A percentile compares a stretch with the other conserved stretches of the same genome.
These are phyloP conservation scores for Echinochloa phyllopogon DNA, from an alignment of 176 grass and related monocot species.

Conservation along the genomic window DNA sequence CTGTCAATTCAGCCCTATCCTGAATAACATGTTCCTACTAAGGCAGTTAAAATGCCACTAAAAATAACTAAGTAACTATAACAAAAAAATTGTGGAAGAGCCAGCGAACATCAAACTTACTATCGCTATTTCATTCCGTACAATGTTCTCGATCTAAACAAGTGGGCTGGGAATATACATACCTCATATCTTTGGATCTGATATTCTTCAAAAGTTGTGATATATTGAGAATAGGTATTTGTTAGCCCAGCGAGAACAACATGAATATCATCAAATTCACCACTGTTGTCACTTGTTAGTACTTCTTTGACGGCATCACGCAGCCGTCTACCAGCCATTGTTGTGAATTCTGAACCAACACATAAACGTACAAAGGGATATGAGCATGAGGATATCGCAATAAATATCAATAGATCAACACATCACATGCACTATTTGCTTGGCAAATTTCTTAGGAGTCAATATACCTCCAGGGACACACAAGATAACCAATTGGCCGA, in stretches of 20 bases:
- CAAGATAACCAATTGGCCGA: constrained; percentile 88
- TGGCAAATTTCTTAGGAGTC: constrained; percentile 22
- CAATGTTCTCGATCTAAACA: constrained; percentile 16
- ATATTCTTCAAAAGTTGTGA: constrained; percentile 95
- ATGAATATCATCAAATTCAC: constrained; percentile 78
- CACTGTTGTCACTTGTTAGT: constrained; percentile 55
- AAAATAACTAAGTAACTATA: neutral
- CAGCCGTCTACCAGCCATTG: constrained; percentile 91
- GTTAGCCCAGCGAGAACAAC: constrained; percentile 90
- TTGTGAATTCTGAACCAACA: constrained; percentile 85
- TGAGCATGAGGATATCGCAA: constrained; percentile 11
- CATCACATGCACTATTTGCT: constrained; percentile 18
- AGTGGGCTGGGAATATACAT: constrained; percentile 11
- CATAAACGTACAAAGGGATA: constrained; percentile 24
- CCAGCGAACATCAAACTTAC: neutral
- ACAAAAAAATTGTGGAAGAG: neutral
- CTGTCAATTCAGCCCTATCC: neutral
- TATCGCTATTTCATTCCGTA: neutral
- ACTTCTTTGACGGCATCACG: constrained; percentile 79
- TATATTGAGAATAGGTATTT: constrained; percentile 93
- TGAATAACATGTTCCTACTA: constrained; percentile 13
- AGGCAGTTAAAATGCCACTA: neutral
- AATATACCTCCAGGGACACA: constrained; percentile 96
- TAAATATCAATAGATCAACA: constrained; percentile 35
- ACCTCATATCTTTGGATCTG: constrained; percentile 99